Evolutionary conservation across 2,329 filamentous ascomycete genomes (phyloP), one percentile per base, ranked within the genome.

Genomic region (Colletotrichum nymphaeae): DNA sequence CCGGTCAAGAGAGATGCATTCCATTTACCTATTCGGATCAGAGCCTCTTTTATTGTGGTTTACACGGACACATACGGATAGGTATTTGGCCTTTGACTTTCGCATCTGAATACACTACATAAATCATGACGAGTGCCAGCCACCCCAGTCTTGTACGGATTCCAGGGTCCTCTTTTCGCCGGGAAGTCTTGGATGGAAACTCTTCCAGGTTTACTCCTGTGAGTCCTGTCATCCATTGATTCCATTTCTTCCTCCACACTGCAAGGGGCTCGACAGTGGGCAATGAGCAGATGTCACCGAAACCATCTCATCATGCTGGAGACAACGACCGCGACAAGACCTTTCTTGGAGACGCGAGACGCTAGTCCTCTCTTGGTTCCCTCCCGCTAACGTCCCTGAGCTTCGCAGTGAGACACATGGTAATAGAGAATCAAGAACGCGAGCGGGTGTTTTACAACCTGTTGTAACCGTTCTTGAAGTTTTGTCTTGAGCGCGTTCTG

Each of bases 271-370:
- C 58, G 30, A 72, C 28, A 59, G 59, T 72, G 69, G 69, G 64
- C 69, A 68, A 68, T 68, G 57, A 57, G 57, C 64, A 68, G 64
- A 72, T 57, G 57, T 30, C 57, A 53, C 63, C 56, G 35, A 72
- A 68, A 68, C 63, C 69, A 63, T 58, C 30, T 66, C 64, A 72
- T 37, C 24, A 22, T 30, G 49, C 57, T 53, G 52, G 64, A 69
- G 58, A 46, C 26, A 16, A 57, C 30, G 28, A 12, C 16, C 26
- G 28, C 55, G 55, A 57, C 16, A 28, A 62, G 12, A 46, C 35
- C 19, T 60, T 42, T 60, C 24, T 28, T 35, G 24, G 32, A 62
- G 32, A 62, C 58, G 35, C 35, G 58, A 9, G 35, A 22, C 35
- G 58, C 58, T 62, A 62, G 24, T 8, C 58, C 42, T 4, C 16